Evolutionary conservation across 2,329 filamentous ascomycete genomes (phyloP).

Genomic region (Pseudogymnoascus sp.): DNA sequence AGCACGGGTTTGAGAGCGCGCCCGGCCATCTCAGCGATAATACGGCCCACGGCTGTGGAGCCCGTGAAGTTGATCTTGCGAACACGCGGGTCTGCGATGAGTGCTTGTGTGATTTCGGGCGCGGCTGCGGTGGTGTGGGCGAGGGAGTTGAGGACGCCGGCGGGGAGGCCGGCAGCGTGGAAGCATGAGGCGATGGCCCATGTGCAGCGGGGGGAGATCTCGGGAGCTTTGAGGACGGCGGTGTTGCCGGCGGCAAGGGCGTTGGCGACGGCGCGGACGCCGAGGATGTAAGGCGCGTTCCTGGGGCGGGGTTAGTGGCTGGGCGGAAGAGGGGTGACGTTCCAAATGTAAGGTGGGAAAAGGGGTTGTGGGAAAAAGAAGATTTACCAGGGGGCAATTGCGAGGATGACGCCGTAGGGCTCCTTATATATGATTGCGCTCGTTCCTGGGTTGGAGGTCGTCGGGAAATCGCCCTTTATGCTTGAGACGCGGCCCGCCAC

Average conservation of each 20-base stretch:
- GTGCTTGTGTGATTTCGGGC: slow-evolving; percentile 52
- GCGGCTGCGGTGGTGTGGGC: slow-evolving; percentile 58
- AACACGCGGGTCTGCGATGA: slow-evolving; percentile 59
- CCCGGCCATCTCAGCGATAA: slow-evolving; percentile 61
- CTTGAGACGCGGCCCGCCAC: slow-evolving; percentile 34
- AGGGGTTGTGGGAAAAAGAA: neutral
- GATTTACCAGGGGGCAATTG: slow-evolving; percentile 69
- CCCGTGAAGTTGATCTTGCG: slow-evolving; percentile 86
- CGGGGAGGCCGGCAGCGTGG: slow-evolving; percentile 66
- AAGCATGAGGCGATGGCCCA: slow-evolving; percentile 55
- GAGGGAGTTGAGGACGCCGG: slow-evolving; percentile 65
- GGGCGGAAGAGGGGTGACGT: neutral
- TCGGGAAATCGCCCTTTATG: slow-evolving; percentile 31
- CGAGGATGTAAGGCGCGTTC: slow-evolving; percentile 50
- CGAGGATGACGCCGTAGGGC: slow-evolving; percentile 69
- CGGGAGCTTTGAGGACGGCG: slow-evolving; percentile 62
- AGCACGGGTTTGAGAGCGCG: slow-evolving; percentile 70
- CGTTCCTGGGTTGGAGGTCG: slow-evolving; percentile 36
- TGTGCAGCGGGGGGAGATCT: slow-evolving; percentile 55
- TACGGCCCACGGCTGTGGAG: slow-evolving; percentile 61
- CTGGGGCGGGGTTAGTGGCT: slow-evolving; percentile 27
- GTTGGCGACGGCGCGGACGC: slow-evolving; percentile 45
- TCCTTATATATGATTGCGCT: slow-evolving; percentile 61
- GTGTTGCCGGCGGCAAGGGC: slow-evolving; percentile 75
- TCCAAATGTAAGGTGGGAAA: neutral